Evolutionary conservation across 371 early-diverging fungal genomes (phyloP).

Genomic region (Rhizopus microsporus): DNA sequence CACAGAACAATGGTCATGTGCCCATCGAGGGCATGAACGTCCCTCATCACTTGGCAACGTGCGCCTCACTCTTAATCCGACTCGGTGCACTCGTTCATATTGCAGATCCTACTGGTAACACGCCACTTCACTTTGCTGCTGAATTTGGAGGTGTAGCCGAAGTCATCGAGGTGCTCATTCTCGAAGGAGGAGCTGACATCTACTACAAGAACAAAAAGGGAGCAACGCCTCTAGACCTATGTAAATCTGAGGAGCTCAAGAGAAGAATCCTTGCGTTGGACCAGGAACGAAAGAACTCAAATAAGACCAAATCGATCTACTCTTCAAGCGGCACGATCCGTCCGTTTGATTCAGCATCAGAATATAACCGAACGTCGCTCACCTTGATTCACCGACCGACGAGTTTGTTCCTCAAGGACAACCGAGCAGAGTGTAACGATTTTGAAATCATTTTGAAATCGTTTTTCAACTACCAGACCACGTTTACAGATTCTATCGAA

Average conservation of each 20-base stretch:
- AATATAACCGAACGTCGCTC: slow-evolving; percentile 24
- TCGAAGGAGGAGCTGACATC: slow-evolving; percentile 53
- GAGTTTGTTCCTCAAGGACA: not conserved
- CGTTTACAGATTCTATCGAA: slow-evolving; percentile 56
- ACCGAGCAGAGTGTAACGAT: slow-evolving; percentile 21
- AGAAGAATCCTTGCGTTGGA: slow-evolving; percentile 21
- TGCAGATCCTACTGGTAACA: slow-evolving; percentile 65
- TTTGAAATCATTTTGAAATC: slow-evolving; percentile 58
- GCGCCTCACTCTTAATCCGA: slow-evolving; percentile 55
- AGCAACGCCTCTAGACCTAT: slow-evolving; percentile 53
- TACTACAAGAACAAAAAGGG: slow-evolving; percentile 54
- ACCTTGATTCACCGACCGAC: slow-evolving; percentile 2
- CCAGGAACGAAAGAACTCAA: slow-evolving; percentile 27
- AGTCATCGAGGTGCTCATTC: slow-evolving; percentile 52
- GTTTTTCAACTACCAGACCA: slow-evolving; percentile 58
- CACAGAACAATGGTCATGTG: slow-evolving; percentile 3
- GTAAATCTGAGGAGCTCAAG: slow-evolving; percentile 37
- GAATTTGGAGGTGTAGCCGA: slow-evolving; percentile 60
- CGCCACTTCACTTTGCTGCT: slow-evolving; percentile 71
- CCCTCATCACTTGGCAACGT: slow-evolving; percentile 48
- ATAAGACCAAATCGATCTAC: slow-evolving; percentile 22
- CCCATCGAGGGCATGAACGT: slow-evolving; percentile 12
- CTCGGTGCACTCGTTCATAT: slow-evolving; percentile 63
- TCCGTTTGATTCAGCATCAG: slow-evolving; percentile 47
- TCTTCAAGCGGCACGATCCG: slow-evolving; percentile 36